Evolutionary conservation across 2,329 filamentous ascomycete species (phyloP).

Genomic region (Cytospora paraplurivora): DNA sequence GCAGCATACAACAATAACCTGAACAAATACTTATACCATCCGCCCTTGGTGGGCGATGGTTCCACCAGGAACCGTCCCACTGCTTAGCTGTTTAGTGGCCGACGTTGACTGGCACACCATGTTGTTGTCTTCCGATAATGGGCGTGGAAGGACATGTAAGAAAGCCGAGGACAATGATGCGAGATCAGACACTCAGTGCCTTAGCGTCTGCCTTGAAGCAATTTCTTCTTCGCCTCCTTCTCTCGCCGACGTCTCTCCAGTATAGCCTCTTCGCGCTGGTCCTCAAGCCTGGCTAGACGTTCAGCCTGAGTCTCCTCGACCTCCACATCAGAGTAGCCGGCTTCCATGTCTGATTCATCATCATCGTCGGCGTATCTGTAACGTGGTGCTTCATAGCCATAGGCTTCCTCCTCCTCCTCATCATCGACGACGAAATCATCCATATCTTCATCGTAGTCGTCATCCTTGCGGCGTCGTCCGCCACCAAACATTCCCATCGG

Average conservation of each 20-base stretch:
- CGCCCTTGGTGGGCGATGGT: neutral
- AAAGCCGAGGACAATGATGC: neutral
- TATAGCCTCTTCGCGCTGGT: conserved; percentile 63
- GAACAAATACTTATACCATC: neutral
- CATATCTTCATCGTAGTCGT: conserved; percentile 63
- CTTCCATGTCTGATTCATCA: conserved; percentile 77
- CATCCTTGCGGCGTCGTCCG: conserved; percentile 44
- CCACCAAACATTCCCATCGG: conserved; percentile 38
- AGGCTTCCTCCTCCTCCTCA: conserved; percentile 53
- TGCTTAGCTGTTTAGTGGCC: neutral
- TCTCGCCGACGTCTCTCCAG: conserved; percentile 63
- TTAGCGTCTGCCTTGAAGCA: conserved; percentile 15
- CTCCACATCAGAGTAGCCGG: conserved; percentile 72
- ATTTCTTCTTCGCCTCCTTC: conserved; percentile 58
- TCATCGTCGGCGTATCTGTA: conserved; percentile 61
- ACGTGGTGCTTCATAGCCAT: conserved; percentile 34
- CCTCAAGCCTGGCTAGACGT: conserved; percentile 65
- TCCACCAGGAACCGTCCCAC: neutral
- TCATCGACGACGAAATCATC: conserved; percentile 66
- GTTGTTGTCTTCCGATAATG: neutral
- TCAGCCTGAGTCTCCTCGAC: conserved; percentile 68
- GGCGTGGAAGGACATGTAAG: neutral
- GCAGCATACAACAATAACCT: conserved; percentile 4
- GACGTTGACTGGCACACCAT: neutral
- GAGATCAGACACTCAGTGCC: neutral